Percentiles rank a stretch among this genome's conserved stretches.
These are phyloP conservation scores for Cryptococcus sp. DNA, from an alignment of 1,284 basidiomycete genomes.

Conservation along the genomic window DNA sequence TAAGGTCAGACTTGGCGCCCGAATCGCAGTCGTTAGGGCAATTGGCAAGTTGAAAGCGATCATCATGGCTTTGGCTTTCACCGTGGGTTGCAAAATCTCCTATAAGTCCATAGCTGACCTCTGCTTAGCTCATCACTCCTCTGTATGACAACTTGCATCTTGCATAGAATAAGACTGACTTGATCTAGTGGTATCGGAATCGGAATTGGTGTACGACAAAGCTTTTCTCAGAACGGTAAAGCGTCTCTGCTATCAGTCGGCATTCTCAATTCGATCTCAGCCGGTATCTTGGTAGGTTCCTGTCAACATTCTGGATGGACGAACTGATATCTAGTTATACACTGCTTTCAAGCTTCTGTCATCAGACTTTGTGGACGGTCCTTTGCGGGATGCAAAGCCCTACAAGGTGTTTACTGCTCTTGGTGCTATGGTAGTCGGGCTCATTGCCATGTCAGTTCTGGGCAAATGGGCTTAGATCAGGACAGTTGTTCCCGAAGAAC, in stretches of 20 bases:
- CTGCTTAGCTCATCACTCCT: conserved; percentile 21
- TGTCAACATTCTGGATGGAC: not conserved
- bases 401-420: conserved; percentile 22
- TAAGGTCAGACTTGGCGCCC: conserved; percentile 20
- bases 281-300: conserved; percentile 12
- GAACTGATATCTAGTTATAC: conserved; percentile 16
- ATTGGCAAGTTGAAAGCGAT: conserved; percentile 12
- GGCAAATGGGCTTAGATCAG: conserved; percentile 42
- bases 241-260: conserved; percentile 34
- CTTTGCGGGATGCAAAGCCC: conserved; percentile 13
- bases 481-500: too few relatives aligned
- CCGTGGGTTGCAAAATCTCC: conserved; percentile 3
- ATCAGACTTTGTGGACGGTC: conserved; percentile 26
- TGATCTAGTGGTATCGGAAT: conserved; percentile 22
- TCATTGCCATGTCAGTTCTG: conserved; percentile 42
- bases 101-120: not conserved
- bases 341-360: conserved; percentile 33
- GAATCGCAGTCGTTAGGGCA: conserved; percentile 25
- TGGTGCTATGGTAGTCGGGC: conserved; percentile 22
- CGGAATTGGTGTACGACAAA: conserved; percentile 32
- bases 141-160: conserved; percentile 1
- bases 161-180: not conserved
- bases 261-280: conserved; percentile 25
- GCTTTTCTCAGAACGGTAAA: conserved; percentile 32
- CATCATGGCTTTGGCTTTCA: conserved; percentile 25